Evolutionary conservation across 108 stramenopile genomes (phyloP).

Genomic region (Cyclotella atomus): DNA sequence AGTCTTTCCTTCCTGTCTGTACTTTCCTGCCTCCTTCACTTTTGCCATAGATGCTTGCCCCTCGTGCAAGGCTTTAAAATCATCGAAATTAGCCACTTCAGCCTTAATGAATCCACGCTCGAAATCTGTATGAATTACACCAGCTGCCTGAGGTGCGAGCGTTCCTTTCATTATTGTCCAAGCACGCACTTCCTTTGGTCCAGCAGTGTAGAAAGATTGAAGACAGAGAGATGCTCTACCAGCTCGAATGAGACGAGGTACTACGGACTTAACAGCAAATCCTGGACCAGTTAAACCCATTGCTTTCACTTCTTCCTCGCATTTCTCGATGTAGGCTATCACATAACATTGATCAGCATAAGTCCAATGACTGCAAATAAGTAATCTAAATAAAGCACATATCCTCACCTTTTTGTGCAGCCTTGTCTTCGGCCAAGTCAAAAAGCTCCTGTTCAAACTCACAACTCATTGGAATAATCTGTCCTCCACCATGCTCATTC

Average conservation of each 20-base stretch:
- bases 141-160: constrained; percentile 95
- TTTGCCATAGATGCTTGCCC: constrained; percentile 94
- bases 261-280: constrained; percentile 85
- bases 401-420: constrained; percentile 66
- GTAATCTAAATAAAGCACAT: not conserved
- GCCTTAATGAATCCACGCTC: constrained; percentile 99
- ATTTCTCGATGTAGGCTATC: constrained; percentile 81
- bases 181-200: constrained; percentile 97
- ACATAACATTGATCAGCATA: not conserved
- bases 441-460: constrained; percentile 96
- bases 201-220: constrained; percentile 97
- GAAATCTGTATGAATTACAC: constrained; percentile 99
- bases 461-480: constrained; percentile 97
- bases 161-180: constrained; percentile 98
- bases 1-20: constrained; percentile 95
- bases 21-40: constrained; percentile 98
- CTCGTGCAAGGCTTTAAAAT: constrained; percentile 93
- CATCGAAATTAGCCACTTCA: constrained; percentile 95
- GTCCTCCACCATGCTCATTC: constrained; percentile 94
- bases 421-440: constrained; percentile 78
- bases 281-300: constrained; percentile 88
- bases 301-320: constrained; percentile 78
- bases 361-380: not conserved
- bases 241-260: constrained; percentile 96
- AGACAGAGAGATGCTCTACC: constrained; percentile 96